A percentile compares a stretch with the other conserved stretches of the same genome.
Conservation (phyloP, 2,329 filamentous ascomycete genomes). For the Juglanconis juglandina region DNA sequence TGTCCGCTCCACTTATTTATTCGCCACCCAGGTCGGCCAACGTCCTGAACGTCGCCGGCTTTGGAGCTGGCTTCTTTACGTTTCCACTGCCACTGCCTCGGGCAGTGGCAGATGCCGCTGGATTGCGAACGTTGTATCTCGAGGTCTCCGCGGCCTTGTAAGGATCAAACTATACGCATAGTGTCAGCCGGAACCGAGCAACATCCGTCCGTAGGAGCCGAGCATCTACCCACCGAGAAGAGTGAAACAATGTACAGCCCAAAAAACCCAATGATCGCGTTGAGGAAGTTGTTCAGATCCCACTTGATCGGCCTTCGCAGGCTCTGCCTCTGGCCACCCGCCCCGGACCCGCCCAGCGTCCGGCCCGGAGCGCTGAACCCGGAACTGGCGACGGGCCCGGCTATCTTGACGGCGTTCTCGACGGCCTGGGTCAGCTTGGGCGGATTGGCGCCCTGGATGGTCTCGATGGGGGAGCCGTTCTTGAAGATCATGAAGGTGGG, state of each 20-base stretch:
- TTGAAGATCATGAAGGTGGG: conserved; percentile 94
- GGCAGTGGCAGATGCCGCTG: conserved; percentile 24
- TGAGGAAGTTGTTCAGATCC: conserved; percentile 43
- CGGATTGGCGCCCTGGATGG: conserved; percentile 77
- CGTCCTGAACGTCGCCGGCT: conserved; percentile 43
- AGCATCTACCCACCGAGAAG: conserved; percentile 48
- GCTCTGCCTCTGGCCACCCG: conserved; percentile 22
- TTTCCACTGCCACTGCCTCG: not conserved
- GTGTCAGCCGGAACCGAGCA: conserved; percentile 11
- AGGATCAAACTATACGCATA: conserved; percentile 49
- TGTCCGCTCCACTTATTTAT: conserved; percentile 1
- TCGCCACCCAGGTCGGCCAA: conserved; percentile 47
- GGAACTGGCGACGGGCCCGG: conserved; percentile 38
- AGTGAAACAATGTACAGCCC: conserved; percentile 60
- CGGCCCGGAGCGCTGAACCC: conserved; percentile 54
- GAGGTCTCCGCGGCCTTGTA: conserved; percentile 60
- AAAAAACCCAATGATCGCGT: conserved; percentile 51
- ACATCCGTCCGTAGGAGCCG: not conserved
- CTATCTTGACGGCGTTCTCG: conserved; percentile 62
- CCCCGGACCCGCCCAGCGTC: conserved; percentile 47
- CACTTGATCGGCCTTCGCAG: conserved; percentile 24
- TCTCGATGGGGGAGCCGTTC: conserved; percentile 67
- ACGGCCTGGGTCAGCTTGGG: conserved; percentile 73
- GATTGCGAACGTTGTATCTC: conserved; percentile 52
- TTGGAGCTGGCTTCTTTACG: conserved; percentile 28